phyloP scores from a whole-genome alignment of 1,284 basidiomycete genomes.

The Gymnopus androsaceus region DNA sequence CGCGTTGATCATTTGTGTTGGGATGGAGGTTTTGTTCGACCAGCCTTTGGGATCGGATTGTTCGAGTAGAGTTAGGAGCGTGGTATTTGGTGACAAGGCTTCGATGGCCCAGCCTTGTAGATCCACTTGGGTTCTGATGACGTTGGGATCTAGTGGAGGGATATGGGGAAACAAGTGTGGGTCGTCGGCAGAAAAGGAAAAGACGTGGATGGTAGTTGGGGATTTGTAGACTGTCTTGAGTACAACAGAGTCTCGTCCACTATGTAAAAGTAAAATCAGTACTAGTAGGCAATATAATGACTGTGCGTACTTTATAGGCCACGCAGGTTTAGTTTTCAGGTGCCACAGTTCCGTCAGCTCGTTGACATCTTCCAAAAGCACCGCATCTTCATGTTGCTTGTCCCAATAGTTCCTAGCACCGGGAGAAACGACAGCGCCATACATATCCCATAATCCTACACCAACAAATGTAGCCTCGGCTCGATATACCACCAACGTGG shows the following conservation, averaged over 20 bases:
- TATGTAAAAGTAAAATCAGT: conserved; percentile 33
- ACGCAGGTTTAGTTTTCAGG: conserved; percentile 83
- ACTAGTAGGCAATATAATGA: conserved; percentile 3
- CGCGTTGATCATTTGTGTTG: conserved; percentile 85
- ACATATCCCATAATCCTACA: conserved; percentile 96
- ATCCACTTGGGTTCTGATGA: conserved; percentile 93
- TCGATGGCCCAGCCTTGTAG: conserved; percentile 98
- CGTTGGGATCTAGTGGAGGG: conserved; percentile 69
- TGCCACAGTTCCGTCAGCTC: conserved; percentile 94
- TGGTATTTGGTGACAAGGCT: conserved; percentile 92
- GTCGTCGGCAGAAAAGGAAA: conserved; percentile 92
- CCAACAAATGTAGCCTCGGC: conserved; percentile 98
- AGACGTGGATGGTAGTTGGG: conserved; percentile 92
- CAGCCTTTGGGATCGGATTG: conserved; percentile 98
- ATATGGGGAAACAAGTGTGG: conserved; percentile 80
- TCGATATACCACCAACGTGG: conserved; percentile 93
- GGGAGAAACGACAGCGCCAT: conserved; percentile 81
- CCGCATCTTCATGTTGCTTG: conserved; percentile 84
- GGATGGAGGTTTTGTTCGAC: conserved; percentile 94
- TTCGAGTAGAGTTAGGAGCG: conserved; percentile 91
- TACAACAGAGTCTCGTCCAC: conserved; percentile 87
- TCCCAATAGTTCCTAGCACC: conserved; percentile 89
- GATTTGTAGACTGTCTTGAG: conserved; percentile 98
- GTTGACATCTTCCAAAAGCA: conserved; percentile 87
- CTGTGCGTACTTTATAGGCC: conserved; percentile 82